Evolutionary conservation across 306 rosid genomes (phyloP).

Genomic region (Senna tora): DNA sequence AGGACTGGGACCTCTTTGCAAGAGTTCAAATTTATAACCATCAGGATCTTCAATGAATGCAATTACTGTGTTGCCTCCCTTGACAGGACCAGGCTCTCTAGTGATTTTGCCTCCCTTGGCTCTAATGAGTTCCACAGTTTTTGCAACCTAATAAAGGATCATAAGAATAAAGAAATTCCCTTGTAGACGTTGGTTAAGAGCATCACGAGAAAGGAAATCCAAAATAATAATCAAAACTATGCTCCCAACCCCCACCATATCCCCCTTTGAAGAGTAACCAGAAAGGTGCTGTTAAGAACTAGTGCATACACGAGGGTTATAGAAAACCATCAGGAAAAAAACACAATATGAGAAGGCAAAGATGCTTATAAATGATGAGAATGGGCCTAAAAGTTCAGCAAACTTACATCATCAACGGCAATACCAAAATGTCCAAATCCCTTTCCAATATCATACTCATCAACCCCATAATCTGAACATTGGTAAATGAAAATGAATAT

Average conservation of each 20-base stretch:
- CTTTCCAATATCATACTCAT: slow-evolving; percentile 87
- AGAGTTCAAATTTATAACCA: slow-evolving; percentile 95
- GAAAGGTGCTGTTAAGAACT: slow-evolving; percentile 6
- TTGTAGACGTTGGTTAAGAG: slow-evolving; percentile 30
- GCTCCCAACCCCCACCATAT: slow-evolving; percentile 5
- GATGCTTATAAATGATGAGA: slow-evolving; percentile 29
- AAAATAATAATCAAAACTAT: slow-evolving; percentile 30
- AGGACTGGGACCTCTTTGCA: slow-evolving; percentile 94
- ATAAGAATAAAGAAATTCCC: slow-evolving; percentile 30
- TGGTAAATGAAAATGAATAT: slow-evolving; percentile 37
- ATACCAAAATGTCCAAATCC: slow-evolving; percentile 94
- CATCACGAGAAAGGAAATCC: slow-evolving; percentile 32
- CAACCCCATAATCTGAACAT: slow-evolving; percentile 87
- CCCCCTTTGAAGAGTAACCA: slow-evolving; percentile 9
- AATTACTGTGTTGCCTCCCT: slow-evolving; percentile 88
- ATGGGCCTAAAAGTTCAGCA: slow-evolving; percentile 4
- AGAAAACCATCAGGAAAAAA: slow-evolving; percentile 23
- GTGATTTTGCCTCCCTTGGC: slow-evolving; percentile 94
- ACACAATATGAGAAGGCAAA: slow-evolving; percentile 24
- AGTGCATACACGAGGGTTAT: slow-evolving; percentile 17
- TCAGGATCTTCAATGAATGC: slow-evolving; percentile 96
- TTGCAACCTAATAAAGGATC: slow-evolving; percentile 60
- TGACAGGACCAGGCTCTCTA: slow-evolving; percentile 94
- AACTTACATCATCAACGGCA: slow-evolving; percentile 96
- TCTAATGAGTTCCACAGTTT: slow-evolving; percentile 86